phyloP scores from a whole-genome alignment of 805 yeast genomes.

The Yamadazyma insecticola region DNA sequence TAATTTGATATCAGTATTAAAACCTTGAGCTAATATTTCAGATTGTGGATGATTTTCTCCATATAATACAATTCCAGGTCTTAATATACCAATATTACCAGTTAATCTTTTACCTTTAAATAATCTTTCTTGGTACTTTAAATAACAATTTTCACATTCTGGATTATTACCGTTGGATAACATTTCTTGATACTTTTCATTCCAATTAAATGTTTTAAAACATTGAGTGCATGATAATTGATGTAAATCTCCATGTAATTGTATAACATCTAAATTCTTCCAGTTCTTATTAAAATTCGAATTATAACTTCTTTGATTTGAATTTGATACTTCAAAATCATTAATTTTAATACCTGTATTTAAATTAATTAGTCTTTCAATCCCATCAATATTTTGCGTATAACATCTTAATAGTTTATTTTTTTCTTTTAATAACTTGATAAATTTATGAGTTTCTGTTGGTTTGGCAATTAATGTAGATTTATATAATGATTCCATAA shows the following conservation, averaged over 20 bases:
- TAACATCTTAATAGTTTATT: conserved; percentile 77
- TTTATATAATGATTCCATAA: conserved; percentile 76
- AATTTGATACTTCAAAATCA: conserved; percentile 19
- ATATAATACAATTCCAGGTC: conserved; percentile 88
- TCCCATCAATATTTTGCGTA: conserved; percentile 91
- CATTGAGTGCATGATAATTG: conserved; percentile 74
- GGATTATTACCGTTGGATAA: conserved; percentile 67
- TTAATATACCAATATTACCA: conserved; percentile 65
- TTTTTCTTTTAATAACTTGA: conserved; percentile 53
- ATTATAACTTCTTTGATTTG: conserved; percentile 6
- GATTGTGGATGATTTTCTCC: conserved; percentile 93
- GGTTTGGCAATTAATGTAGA: conserved; percentile 67
- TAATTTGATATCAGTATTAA: conserved; percentile 58
- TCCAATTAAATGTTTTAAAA: conserved; percentile 57
- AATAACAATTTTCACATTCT: conserved; percentile 67
- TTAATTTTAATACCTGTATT: conserved; percentile 47
- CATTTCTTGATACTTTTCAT: conserved; percentile 38
- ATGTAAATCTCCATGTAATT: conserved; percentile 86
- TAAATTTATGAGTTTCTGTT: conserved; percentile 79
- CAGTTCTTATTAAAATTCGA: conserved; percentile 38
- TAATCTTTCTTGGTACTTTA: conserved; percentile 50
- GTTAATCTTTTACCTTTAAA: conserved; percentile 70
- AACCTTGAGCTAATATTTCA: conserved; percentile 69
- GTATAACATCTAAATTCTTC: conserved; percentile 73
- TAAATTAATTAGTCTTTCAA: conserved; percentile 66